Evolutionary conservation across 2,329 filamentous ascomycete genomes (phyloP).

Genomic region (Rosellinia necatrix): DNA sequence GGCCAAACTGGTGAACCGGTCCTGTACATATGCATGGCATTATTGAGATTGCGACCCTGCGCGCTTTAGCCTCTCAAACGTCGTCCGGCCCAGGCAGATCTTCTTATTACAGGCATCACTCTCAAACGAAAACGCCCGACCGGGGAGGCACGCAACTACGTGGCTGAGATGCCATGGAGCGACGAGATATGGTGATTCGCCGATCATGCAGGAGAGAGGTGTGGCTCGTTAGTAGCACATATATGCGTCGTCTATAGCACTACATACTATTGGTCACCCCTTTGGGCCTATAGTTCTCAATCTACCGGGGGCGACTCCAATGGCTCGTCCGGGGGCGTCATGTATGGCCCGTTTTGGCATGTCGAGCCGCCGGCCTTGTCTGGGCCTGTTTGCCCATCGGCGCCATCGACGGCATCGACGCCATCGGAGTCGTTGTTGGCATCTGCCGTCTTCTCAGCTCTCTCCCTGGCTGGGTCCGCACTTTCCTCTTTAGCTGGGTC

Average conservation of each 20-base stretch:
- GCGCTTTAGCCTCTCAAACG: background rate
- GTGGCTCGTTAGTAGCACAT: slow-evolving; percentile 18
- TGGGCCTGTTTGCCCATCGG: background rate
- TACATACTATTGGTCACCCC: background rate
- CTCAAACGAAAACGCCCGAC: slow-evolving; percentile 13
- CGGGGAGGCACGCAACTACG: slow-evolving; percentile 6
- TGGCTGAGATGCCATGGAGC: slow-evolving; percentile 9
- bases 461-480: too few relatives aligned
- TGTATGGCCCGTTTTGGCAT: slow-evolving; percentile 9
- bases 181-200: slow-evolving; percentile 3
- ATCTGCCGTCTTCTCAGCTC: slow-evolving; percentile 16
- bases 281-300: slow-evolving; percentile 11
- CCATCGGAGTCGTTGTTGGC: slow-evolving; percentile 4
- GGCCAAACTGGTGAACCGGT: slow-evolving; percentile 6
- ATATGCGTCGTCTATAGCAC: slow-evolving; percentile 8
- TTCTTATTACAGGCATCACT: slow-evolving; percentile 4
- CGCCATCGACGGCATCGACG: background rate
- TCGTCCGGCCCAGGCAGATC: background rate
- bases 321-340: slow-evolving; percentile 16
- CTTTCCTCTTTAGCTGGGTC: too few relatives aligned
- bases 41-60: background rate
- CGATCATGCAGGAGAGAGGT: slow-evolving; percentile 3
- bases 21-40: slow-evolving; percentile 14
- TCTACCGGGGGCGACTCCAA: slow-evolving; percentile 35
- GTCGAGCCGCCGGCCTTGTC: slow-evolving; percentile 16